Evolutionary conservation across 2,329 filamentous ascomycete genomes (phyloP).

Genomic region (Pestalotiopsis sp.): DNA sequence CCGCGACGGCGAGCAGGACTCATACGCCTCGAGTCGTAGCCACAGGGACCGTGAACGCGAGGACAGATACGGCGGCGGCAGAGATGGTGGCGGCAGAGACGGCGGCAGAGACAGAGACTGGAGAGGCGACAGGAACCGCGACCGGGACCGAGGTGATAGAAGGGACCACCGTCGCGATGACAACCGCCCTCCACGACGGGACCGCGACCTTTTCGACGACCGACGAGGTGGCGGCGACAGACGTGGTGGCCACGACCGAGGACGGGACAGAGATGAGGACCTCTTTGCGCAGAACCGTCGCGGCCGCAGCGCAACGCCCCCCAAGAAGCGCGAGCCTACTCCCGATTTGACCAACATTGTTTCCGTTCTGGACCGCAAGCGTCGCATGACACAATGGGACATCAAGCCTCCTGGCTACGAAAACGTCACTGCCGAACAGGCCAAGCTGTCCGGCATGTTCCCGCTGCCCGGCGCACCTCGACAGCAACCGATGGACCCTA

Average conservation of each 20-base stretch:
- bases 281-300: conserved; percentile 55
- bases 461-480: conserved; percentile 92
- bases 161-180: conserved; percentile 51
- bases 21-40: conserved; percentile 90
- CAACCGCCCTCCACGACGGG: conserved; percentile 61
- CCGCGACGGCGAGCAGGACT: conserved; percentile 70
- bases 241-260: conserved; percentile 42
- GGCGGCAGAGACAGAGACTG: conserved; percentile 39
- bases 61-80: conserved; percentile 77
- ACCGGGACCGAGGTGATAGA: conserved; percentile 60
- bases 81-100: conserved; percentile 63
- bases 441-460: conserved; percentile 99
- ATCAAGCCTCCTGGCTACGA: conserved; percentile 99
- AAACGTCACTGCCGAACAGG: conserved; percentile 96
- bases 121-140: conserved; percentile 59
- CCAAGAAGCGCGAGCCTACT: conserved; percentile 92
- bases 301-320: conserved; percentile 76
- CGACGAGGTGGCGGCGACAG: conserved; percentile 50
- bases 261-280: conserved; percentile 50
- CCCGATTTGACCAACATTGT: conserved; percentile 88
- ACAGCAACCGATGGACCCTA: conserved; percentile 93
- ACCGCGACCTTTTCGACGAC: conserved; percentile 67
- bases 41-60: conserved; percentile 93
- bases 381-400: conserved; percentile 97
- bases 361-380: conserved; percentile 83